These are phyloP conservation scores for Rhytidhysteron rufulum DNA, from an alignment of 2,329 filamentous ascomycete species.

Conservation along the genomic window DNA sequence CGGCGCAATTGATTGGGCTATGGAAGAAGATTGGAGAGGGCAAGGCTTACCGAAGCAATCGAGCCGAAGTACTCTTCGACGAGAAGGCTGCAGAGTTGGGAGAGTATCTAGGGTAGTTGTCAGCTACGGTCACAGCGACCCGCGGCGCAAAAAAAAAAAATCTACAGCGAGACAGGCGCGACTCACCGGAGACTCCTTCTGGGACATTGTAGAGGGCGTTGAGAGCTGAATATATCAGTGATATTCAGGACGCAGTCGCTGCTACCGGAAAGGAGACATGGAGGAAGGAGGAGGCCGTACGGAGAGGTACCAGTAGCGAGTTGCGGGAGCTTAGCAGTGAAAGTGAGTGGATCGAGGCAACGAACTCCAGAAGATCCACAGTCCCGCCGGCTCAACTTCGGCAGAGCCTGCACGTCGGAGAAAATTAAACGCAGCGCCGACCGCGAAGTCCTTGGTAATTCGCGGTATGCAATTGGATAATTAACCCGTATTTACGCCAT, in stretches of 20 bases:
- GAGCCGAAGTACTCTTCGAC: slow-evolving; percentile 88
- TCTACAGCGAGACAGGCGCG: slow-evolving; percentile 6
- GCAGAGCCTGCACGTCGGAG: too few species aligned
- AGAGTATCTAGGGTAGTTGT: slow-evolving; percentile 59
- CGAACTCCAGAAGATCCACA: too few species aligned
- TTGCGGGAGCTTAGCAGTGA: too few species aligned
- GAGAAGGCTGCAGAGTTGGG: slow-evolving; percentile 85
- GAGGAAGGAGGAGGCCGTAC: slow-evolving; percentile 6
- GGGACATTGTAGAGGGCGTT: slow-evolving; percentile 35
- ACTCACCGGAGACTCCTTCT: slow-evolving; percentile 35
- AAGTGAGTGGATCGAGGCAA: too few species aligned
- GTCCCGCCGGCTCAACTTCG: too few species aligned
- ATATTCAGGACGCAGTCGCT: slow-evolving; percentile 21
- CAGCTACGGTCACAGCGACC: not conserved
- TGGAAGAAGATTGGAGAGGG: slow-evolving; percentile 4
- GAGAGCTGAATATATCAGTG: slow-evolving; percentile 31
- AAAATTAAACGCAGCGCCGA: too few species aligned
- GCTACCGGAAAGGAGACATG: slow-evolving; percentile 30
- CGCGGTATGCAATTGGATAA: too few species aligned
- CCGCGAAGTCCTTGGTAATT: too few species aligned
- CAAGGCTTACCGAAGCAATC: slow-evolving; percentile 72
- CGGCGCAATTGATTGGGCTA: not conserved
- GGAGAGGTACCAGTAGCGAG: not conserved
- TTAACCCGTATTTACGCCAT: too few species aligned
- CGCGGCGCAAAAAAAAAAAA: not conserved